phyloP scores from a whole-genome alignment of 148 eudicot genomes.

The Euryodendron excelsum region DNA sequence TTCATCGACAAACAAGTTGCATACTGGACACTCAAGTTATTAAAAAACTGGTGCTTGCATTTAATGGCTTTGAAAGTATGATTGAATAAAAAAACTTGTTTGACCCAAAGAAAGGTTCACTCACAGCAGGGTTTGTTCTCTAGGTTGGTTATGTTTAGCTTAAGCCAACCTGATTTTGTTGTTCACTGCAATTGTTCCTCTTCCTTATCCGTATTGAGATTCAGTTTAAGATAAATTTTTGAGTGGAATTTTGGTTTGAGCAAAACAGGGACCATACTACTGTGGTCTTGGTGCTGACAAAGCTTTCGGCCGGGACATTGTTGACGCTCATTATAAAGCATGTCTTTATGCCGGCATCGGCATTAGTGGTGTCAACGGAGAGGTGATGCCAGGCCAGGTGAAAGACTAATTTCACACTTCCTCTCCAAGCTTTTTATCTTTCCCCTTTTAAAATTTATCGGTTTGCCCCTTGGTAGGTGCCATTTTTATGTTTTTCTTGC shows the following conservation, averaged over 20 bases:
- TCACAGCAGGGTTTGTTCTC: background rate
- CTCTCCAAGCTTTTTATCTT: background rate
- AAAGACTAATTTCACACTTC: background rate
- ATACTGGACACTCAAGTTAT: too few species aligned
- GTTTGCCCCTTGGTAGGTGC: background rate
- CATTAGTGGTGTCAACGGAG: conserved; percentile 58
- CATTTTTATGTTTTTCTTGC: background rate
- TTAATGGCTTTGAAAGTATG: background rate
- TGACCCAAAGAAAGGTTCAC: too few species aligned
- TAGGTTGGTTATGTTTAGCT: background rate
- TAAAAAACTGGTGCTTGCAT: background rate
- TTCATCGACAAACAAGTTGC: too few species aligned
- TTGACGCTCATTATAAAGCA: conserved; percentile 58
- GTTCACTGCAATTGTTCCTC: background rate
- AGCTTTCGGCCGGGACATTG: conserved; percentile 52
- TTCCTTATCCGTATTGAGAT: background rate
- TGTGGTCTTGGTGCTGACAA: conserved; percentile 63
- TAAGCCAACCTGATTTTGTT: background rate
- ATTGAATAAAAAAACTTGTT: background rate
- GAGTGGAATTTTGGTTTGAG: background rate
- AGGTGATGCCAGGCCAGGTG: conserved; percentile 70
- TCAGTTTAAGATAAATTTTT: background rate
- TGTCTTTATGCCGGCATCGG: conserved; percentile 54
- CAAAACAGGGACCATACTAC: conserved; percentile 32
- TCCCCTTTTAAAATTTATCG: background rate